Percentiles rank a stretch among this genome's conserved stretches.
These are phyloP conservation scores for Nissolia schottii DNA, from an alignment of 306 rosid genomes.

Conservation along the genomic window DNA sequence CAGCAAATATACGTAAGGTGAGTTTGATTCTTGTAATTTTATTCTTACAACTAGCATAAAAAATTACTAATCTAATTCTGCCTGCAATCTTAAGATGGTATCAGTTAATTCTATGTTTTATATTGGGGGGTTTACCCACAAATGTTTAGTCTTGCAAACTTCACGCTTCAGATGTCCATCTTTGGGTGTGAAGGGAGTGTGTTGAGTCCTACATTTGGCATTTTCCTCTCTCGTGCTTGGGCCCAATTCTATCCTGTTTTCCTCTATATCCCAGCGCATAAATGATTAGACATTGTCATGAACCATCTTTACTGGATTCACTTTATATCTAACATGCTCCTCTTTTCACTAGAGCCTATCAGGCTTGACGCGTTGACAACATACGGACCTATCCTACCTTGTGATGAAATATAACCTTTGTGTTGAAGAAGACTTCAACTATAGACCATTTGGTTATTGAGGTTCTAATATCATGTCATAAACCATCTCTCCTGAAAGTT, in stretches of 20 bases:
- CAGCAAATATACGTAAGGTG: slow-evolving; percentile 74
- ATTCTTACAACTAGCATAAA: neutral
- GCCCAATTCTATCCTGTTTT: neutral
- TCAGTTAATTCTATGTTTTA: too few species aligned
- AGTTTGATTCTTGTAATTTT: slow-evolving; percentile 23
- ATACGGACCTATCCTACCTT: neutral
- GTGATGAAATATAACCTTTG: neutral
- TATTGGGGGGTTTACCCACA: too few species aligned
- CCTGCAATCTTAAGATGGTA: too few species aligned
- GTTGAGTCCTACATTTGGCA: too few species aligned
- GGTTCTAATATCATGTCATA: neutral
- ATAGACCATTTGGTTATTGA: neutral
- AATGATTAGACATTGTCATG: neutral
- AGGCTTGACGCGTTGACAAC: too few species aligned
- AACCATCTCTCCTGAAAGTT: neutral
- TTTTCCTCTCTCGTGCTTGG: neutral
- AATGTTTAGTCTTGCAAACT: neutral
- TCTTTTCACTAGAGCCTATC: too few species aligned
- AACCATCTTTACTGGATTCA: too few species aligned
- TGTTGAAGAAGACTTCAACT: neutral
- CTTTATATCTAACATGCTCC: neutral
- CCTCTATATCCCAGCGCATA: neutral
- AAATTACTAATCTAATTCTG: neutral
- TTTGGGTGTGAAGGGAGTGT: too few species aligned
- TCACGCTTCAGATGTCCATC: too few species aligned